Conservation (phyloP, 805 yeast genomes). For the Jamesozyma hellenica region DNA sequence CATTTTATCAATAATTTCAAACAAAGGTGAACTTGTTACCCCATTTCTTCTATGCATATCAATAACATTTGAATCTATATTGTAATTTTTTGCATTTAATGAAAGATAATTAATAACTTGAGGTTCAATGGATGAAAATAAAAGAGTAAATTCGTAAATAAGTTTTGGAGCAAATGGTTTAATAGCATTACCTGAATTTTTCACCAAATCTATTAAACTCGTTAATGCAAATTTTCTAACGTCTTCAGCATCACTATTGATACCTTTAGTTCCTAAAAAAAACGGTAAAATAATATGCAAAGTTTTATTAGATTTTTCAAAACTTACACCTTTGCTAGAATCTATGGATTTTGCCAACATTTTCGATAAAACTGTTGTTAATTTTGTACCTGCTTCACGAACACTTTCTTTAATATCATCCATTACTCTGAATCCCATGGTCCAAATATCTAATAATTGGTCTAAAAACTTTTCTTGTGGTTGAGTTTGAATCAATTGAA, state of each 20-base stretch:
- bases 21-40: constrained; percentile 74
- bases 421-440: constrained; percentile 75
- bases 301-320: constrained; percentile 36
- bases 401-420: constrained; percentile 95
- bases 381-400: constrained; percentile 61
- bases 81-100: constrained; percentile 81
- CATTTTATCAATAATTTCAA: constrained; percentile 72
- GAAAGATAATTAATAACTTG: constrained; percentile 79
- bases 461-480: constrained; percentile 41
- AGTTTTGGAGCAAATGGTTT: constrained; percentile 61
- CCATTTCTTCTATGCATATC: constrained; percentile 69
- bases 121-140: constrained; percentile 86
- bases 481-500: constrained; percentile 57
- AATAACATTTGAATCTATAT: constrained; percentile 56
- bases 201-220: constrained; percentile 62
- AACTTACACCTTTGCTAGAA: constrained; percentile 31
- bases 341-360: constrained; percentile 50
- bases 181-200: constrained; percentile 49
- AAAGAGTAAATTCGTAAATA: constrained; percentile 53
- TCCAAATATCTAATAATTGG: constrained; percentile 64
- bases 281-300: constrained; percentile 63
- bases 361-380: constrained; percentile 59
- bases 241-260: constrained; percentile 79
- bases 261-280: constrained; percentile 66
- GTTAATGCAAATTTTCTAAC: constrained; percentile 65